Evolutionary conservation across 805 yeast genomes (phyloP).

Genomic region (Isabelozyma rhagii): DNA sequence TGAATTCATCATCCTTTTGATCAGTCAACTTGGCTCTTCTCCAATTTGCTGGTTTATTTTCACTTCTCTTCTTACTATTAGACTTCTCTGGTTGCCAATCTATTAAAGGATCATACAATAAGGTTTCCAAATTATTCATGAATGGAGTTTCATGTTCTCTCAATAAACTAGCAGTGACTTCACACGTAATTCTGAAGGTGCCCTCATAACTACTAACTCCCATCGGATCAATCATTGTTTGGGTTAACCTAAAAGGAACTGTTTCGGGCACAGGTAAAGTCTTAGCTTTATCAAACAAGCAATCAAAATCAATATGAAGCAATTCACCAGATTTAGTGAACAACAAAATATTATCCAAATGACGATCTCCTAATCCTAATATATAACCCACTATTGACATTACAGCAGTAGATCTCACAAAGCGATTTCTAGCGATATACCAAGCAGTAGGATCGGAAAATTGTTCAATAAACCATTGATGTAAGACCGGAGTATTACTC

Average conservation of each 20-base stretch:
- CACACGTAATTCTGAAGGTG: constrained; percentile 78
- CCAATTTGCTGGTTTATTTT: constrained; percentile 24
- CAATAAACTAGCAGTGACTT: constrained; percentile 70
- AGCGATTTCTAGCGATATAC: constrained; percentile 76
- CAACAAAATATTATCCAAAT: constrained; percentile 84
- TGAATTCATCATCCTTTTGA: neutral
- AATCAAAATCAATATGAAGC: constrained; percentile 94
- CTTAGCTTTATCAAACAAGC: constrained; percentile 84
- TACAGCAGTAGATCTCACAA: constrained; percentile 80
- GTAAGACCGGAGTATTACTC: constrained; percentile 65
- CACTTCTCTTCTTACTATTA: constrained; percentile 45
- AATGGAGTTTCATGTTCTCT: constrained; percentile 78
- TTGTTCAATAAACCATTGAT: constrained; percentile 83
- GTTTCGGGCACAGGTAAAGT: constrained; percentile 79
- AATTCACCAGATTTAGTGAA: constrained; percentile 73
- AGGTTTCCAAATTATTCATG: constrained; percentile 88
- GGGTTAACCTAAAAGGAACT: constrained; percentile 89
- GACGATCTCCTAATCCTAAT: constrained; percentile 94
- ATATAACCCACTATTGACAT: constrained; percentile 97
- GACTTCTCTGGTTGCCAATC: constrained; percentile 53
- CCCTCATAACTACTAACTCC: constrained; percentile 92
- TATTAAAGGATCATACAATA: constrained; percentile 86
- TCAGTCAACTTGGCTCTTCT: neutral
- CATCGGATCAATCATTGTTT: constrained; percentile 90
- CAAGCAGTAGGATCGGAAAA: constrained; percentile 89